Percentiles rank a stretch among this genome's conserved stretches.
Conservation (phyloP, 140 eudicot species). For the Flaveria floridana region DNA sequence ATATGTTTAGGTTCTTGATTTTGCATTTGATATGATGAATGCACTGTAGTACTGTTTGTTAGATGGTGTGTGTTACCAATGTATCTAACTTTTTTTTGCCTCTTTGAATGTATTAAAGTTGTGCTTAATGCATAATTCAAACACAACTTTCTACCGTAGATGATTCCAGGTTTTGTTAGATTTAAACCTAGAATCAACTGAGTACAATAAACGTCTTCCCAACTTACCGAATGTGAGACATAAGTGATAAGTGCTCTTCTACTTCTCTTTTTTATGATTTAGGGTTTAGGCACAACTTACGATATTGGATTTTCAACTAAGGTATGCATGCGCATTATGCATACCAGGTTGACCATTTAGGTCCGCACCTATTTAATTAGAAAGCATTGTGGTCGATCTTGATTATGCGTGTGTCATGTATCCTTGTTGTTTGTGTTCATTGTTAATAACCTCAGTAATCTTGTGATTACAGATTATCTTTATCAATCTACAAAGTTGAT, state of each 20-base stretch:
- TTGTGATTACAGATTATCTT: slow-evolving; percentile 1
- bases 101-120: background rate
- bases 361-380: background rate
- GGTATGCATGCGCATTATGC: background rate
- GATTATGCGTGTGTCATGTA: background rate
- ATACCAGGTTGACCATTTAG: background rate
- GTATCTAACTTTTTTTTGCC: slow-evolving; percentile 18
- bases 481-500: slow-evolving; percentile 12
- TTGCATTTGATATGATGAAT: background rate
- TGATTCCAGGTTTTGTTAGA: slow-evolving; percentile 8
- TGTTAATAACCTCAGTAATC: background rate
- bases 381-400: background rate
- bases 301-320: background rate
- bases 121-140: slow-evolving; percentile 2
- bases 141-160: background rate
- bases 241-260: background rate
- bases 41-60: slow-evolving; percentile 7
- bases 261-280: background rate
- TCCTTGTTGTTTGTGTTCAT: slow-evolving; percentile 7
- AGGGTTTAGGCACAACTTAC: background rate
- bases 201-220: background rate
- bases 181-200: slow-evolving; percentile 15
- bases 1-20: slow-evolving; percentile 4
- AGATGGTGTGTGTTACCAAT: slow-evolving; percentile 14
- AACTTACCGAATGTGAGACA: background rate